Base-by-base conservation (phyloP, 2,329 filamentous ascomycete species). In the Diaporthe aspalathi region DNA sequence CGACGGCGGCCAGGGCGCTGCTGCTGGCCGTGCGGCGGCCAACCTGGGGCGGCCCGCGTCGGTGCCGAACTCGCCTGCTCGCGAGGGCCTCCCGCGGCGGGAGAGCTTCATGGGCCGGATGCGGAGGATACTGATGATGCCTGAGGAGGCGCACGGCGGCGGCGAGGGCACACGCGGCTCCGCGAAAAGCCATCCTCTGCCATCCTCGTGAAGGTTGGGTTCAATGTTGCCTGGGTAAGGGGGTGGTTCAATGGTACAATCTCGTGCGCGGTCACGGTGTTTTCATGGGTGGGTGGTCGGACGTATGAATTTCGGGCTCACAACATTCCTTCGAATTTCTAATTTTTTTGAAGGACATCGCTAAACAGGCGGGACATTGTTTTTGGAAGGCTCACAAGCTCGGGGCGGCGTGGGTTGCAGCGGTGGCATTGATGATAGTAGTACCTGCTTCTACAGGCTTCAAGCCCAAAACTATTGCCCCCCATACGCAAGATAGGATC, bases 41-140 rank as follows among this genome's bases (percentile, higher is more conserved):
- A 43, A 63, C 14, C 7, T 38, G 8, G 45, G 38, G 32, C 45
- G 60, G 29, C 60, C 60, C n/a, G 29, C 45, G 29, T 20, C 27
- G 14, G 45, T 27, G 29, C 27, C 35, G 29, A 49, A 50, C n/a
- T n/a, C 20, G 14, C 20, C 45, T 38, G 29, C 45, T 5, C 45
- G 57, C 5, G 57, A 63, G 43, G 5, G 16, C 16, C 32, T 63
- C 2, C 43, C 57, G n/a, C 57, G 43, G 0, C 20, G 60, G 27
- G 60, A 65, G 60, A 50, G 45, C 45, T 65, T 65, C 16, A 50
- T 65, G 60, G 29, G 27, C 7, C 60, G 60, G 0, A 65, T 65
- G 45, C 43, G 60, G 14, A 50, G 60, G 2, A 65, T 65, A 27
- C 9, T 65, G 11, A 24, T n/a, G 14, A 24, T 24, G n/a, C n/a